Evolutionary conservation across 2,329 filamentous ascomycete species (phyloP).

Genomic region (Pseudopithomyces maydicus): DNA sequence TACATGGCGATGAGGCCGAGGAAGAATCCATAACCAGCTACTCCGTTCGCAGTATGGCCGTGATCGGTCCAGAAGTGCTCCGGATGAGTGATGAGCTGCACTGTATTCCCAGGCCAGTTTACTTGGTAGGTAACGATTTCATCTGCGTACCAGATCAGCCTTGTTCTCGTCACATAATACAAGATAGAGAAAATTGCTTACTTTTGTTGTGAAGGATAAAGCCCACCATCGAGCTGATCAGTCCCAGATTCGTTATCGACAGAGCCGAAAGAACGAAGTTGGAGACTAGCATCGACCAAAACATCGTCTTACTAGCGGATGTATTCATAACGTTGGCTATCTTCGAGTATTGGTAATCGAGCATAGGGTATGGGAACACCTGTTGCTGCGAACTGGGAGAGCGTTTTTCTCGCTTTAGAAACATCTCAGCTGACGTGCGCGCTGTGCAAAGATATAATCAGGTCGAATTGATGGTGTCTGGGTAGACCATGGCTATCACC

Average conservation of each 20-base stretch:
- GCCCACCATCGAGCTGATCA: slow-evolving; percentile 41
- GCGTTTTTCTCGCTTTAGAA: not conserved
- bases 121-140: slow-evolving; percentile 18
- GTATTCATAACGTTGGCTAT: not conserved
- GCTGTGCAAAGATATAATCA: not conserved
- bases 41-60: slow-evolving; percentile 35
- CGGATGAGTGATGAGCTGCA: slow-evolving; percentile 29
- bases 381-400: not conserved
- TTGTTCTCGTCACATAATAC: not conserved
- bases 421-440: not conserved
- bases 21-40: slow-evolving; percentile 40
- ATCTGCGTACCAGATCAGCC: not conserved
- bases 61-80: slow-evolving; percentile 36
- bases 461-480: not conserved
- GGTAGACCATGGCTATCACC: not conserved
- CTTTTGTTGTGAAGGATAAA: slow-evolving; percentile 34
- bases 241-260: slow-evolving; percentile 34
- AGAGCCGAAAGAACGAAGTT: slow-evolving; percentile 32
- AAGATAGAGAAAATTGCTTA: not conserved
- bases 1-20: slow-evolving; percentile 35
- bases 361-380: not conserved
- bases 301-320: slow-evolving; percentile 11
- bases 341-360: not conserved
- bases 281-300: slow-evolving; percentile 27
- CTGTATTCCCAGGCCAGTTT: slow-evolving; percentile 26